Conservation (phyloP, 1,139 yeast species). For the Yamadazyma conglobata region DNA sequence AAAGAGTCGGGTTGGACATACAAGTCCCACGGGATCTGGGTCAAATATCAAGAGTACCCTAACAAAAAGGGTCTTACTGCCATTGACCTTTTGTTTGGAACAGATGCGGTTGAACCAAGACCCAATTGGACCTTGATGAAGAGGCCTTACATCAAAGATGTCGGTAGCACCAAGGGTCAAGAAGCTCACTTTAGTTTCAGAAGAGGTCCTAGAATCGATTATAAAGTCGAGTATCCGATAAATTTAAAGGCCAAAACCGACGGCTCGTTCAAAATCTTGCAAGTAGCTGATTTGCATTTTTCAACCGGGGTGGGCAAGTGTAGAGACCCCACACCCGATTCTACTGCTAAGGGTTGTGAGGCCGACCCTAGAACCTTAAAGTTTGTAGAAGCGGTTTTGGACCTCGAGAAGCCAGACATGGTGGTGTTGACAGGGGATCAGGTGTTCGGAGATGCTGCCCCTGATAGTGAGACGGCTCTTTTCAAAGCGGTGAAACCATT, state of each 20-base stretch:
- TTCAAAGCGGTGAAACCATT: constrained; percentile 76
- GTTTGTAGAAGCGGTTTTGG: constrained; percentile 63
- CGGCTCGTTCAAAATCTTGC: constrained; percentile 69
- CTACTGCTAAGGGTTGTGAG: constrained; percentile 44
- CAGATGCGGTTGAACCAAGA: constrained; percentile 74
- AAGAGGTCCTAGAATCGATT: constrained; percentile 56
- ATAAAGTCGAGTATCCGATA: constrained; percentile 22
- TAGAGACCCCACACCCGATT: constrained; percentile 60
- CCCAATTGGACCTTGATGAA: constrained; percentile 57
- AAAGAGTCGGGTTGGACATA: constrained; percentile 34
- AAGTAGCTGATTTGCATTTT: constrained; percentile 84
- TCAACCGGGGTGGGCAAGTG: constrained; percentile 68
- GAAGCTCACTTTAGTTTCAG: constrained; percentile 31
- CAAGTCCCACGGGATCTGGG: constrained; percentile 33
- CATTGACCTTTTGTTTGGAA: constrained; percentile 67
- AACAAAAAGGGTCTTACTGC: constrained; percentile 35
- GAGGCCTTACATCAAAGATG: constrained; percentile 21
- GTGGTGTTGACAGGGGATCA: constrained; percentile 89
- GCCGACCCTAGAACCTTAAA: constrained; percentile 71
- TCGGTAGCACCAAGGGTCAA: constrained; percentile 18
- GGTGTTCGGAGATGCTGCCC: constrained; percentile 63
- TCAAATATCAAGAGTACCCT: constrained; percentile 21
- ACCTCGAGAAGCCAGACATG: constrained; percentile 71
- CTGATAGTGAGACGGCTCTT: constrained; percentile 76
- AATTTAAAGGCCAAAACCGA: constrained; percentile 25